Evolutionary conservation across 352 stramenopile genomes (phyloP), one percentile per base, ranked within the genome.

Genomic region (Globisporangium echinulatum): DNA sequence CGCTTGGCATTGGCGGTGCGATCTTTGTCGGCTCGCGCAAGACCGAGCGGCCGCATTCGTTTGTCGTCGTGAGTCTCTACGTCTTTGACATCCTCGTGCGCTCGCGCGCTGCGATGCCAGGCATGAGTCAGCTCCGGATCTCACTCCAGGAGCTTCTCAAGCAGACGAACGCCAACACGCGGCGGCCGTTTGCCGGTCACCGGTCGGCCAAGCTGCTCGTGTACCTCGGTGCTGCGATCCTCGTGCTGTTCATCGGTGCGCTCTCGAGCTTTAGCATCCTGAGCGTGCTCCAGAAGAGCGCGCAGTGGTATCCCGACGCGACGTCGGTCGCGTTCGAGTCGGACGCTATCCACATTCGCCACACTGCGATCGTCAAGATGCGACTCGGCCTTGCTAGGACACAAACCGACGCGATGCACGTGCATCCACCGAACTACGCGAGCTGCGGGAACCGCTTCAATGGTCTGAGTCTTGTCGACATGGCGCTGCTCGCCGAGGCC

Each of bases 321-420:
- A 91, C 84, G 0, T 90, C 82, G 0, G 56, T 93, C 17, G 61
- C 70, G 10, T 87, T 90, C 56, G 68, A 85, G 59, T 71, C 79
- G 36, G 74, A 66, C 39, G 49, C 65, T 0, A 82, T 96, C 47
- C 72, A 95, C 56, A 88, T 96, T 51, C 87, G 93, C 56, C 82
- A 95, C 62, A 90, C 83, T 11, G 77, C 80, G n/a, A 77, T 94
- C 63, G 85, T 92, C 14, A 92, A 91, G 49, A 66, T 94, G n/a
- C 70, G 92, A 15, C 69, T 94, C 25, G 75, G 79, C 7, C 73
- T 94, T 47, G 74, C 79, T 0, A 82, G 81, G 37, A 62, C 79
- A 6, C 74, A 68, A 0, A 63, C 61, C 4, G 52, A 68, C 5
- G 64, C 80, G 2, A 75, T 92, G 51, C 57, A 52, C 10, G 59